Conservation (phyloP, 768 basidiomycete species). For the Pulveroboletus sp. region DNA sequence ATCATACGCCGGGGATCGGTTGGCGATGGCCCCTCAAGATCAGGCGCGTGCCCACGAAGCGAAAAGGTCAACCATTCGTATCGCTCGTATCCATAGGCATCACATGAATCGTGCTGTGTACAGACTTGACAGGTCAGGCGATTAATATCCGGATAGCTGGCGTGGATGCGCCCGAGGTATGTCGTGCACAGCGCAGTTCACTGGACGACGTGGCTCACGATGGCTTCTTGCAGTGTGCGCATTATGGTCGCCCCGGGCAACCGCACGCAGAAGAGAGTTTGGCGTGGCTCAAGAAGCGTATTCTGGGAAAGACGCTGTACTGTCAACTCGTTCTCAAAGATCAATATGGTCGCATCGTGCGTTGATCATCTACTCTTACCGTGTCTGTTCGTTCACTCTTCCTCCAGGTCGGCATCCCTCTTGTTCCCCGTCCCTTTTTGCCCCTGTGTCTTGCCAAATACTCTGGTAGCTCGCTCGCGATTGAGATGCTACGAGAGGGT, state of each 20-base stretch:
- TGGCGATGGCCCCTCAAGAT: conserved; percentile 75
- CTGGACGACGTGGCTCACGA: neutral
- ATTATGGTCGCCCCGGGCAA: conserved; percentile 83
- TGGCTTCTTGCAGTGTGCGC: conserved; percentile 49
- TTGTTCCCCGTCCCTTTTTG: conserved; percentile 47
- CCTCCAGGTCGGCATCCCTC: conserved; percentile 65
- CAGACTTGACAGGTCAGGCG: conserved; percentile 78
- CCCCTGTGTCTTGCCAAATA: conserved; percentile 43
- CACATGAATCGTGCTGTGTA: neutral
- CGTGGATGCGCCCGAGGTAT: conserved; percentile 90
- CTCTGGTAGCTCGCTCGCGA: conserved; percentile 47
- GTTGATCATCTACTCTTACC: conserved; percentile 21
- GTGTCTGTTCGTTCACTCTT: neutral
- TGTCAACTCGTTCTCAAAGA: conserved; percentile 76
- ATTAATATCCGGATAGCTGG: conserved; percentile 87
- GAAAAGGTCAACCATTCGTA: conserved; percentile 55
- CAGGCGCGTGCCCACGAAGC: conserved; percentile 54
- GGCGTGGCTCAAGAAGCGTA: conserved; percentile 59
- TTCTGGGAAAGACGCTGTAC: conserved; percentile 59
- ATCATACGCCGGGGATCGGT: conserved; percentile 78
- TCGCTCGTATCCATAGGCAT: neutral
- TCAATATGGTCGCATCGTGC: conserved; percentile 80
- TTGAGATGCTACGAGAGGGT: conserved; percentile 79
- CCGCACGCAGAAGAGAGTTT: conserved; percentile 72
- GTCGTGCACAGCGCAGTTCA: neutral